Percentiles rank a stretch among this genome's conserved stretches.
Evolutionary conservation across 495 filamentous ascomycete genomes (phyloP).

Genomic region (Bombardia bombarda): DNA sequence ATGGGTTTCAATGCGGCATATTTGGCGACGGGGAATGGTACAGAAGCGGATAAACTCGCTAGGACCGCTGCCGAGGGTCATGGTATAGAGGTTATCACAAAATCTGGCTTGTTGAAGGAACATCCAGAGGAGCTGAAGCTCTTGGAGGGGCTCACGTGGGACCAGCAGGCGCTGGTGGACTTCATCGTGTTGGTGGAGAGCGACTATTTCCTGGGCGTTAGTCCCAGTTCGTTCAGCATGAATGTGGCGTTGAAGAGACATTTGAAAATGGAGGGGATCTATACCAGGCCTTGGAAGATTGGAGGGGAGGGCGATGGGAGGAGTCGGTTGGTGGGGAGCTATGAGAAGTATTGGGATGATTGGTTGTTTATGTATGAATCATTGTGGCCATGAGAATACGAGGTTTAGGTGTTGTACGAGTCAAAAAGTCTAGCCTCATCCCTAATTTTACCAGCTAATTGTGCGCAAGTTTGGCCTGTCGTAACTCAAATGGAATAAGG

Average conservation of each 20-base stretch:
- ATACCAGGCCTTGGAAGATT: constrained; percentile 34
- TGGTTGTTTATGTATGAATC: constrained; percentile 42
- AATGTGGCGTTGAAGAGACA: constrained; percentile 36
- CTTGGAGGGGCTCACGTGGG: constrained; percentile 32
- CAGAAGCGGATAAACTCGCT: constrained; percentile 25
- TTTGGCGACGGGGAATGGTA: constrained; percentile 33
- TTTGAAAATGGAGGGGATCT: constrained; percentile 26
- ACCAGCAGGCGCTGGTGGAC: constrained; percentile 37
- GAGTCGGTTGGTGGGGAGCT: constrained; percentile 34
- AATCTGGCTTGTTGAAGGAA: constrained; percentile 23
- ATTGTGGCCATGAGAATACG: constrained; percentile 27
- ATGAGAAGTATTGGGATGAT: constrained; percentile 35
- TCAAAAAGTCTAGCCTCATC: neutral
- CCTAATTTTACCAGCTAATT: too few species aligned
- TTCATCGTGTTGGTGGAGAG: constrained; percentile 30
- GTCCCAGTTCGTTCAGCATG: constrained; percentile 38
- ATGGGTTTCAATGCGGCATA: constrained; percentile 27
- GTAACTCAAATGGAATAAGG: too few species aligned
- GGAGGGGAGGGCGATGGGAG: constrained; percentile 31
- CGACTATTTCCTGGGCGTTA: constrained; percentile 36
- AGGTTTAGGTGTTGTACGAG: neutral
- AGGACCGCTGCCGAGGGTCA: neutral
- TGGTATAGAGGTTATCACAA: constrained; percentile 24
- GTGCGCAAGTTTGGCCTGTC: too few species aligned
- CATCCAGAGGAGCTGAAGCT: constrained; percentile 16